Percentiles rank a stretch among this genome's conserved stretches.
phyloP scores from a whole-genome alignment of 495 filamentous ascomycete genomes.

The Hypoxylon fragiforme region DNA sequence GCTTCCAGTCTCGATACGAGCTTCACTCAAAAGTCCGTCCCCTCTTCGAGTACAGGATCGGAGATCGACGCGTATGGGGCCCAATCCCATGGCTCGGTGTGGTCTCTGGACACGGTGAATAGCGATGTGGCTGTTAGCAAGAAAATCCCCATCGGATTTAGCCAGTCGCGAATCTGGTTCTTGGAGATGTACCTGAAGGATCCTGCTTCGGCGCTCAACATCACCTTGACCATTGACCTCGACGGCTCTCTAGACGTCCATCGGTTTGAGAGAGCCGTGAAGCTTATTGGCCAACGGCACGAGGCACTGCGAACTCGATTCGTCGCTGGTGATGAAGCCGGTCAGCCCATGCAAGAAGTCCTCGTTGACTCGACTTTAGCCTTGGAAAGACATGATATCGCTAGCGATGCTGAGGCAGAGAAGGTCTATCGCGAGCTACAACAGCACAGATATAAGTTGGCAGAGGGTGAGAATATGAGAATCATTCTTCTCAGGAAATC shows the following conservation, averaged over 20 bases:
- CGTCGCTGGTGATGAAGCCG: background rate
- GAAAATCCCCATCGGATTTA: slow-evolving; percentile 26
- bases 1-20: too few relatives aligned
- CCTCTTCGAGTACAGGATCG: too few relatives aligned
- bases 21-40: too few relatives aligned
- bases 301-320: background rate
- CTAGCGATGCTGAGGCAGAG: too few relatives aligned
- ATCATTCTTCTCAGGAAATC: too few relatives aligned
- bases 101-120: background rate
- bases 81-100: too few relatives aligned
- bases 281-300: slow-evolving; percentile 23
- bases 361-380: background rate
- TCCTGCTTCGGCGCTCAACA: slow-evolving; percentile 42
- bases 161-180: slow-evolving; percentile 55
- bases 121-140: background rate
- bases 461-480: too few relatives aligned
- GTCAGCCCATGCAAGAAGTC: background rate
- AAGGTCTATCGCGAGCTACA: too few relatives aligned
- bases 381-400: too few relatives aligned
- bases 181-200: slow-evolving; percentile 38
- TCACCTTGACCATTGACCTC: slow-evolving; percentile 34
- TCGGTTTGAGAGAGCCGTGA: slow-evolving; percentile 36
- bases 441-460: too few relatives aligned
- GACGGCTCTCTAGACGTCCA: slow-evolving; percentile 30
- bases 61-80: too few relatives aligned